phyloP scores from a whole-genome alignment of 345 rosid species.

The Moricandia arvensis region DNA sequence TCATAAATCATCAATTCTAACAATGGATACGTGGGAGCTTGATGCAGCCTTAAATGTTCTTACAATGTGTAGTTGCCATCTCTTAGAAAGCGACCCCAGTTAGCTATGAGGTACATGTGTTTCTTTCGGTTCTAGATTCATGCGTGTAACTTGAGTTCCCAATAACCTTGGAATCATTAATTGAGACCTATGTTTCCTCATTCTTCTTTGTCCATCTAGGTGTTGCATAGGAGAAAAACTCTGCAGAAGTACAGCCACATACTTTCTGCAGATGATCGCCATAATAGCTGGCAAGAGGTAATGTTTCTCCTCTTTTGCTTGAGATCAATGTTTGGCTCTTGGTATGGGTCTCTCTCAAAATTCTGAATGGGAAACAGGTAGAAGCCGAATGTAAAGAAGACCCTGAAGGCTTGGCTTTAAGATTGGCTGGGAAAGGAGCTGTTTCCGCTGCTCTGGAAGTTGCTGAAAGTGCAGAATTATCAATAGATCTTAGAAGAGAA shows the following conservation, averaged over 20 bases:
- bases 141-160: not conserved
- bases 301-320: constrained; percentile 29
- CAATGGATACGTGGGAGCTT: constrained; percentile 81
- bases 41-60: constrained; percentile 89
- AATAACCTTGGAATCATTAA: constrained; percentile 5
- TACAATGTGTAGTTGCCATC: constrained; percentile 97
- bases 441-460: constrained; percentile 98
- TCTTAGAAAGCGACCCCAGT: constrained; percentile 54
- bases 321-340: constrained; percentile 22
- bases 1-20: too few species aligned
- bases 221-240: constrained; percentile 79
- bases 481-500: constrained; percentile 87
- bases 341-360: constrained; percentile 10
- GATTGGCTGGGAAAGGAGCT: constrained; percentile 97
- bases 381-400: constrained; percentile 86
- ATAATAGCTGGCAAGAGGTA: constrained; percentile 98
- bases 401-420: constrained; percentile 95
- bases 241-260: constrained; percentile 90
- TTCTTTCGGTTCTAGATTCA: constrained; percentile 26
- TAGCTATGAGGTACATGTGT: constrained; percentile 60
- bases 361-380: constrained; percentile 47
- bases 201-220: constrained; percentile 44
- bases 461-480: constrained; percentile 91
- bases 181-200: not conserved
- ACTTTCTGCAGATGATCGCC: constrained; percentile 76